Evolutionary conservation across 1,284 basidiomycete species (phyloP).

Genomic region (Phylloboletellus chloephorus): DNA sequence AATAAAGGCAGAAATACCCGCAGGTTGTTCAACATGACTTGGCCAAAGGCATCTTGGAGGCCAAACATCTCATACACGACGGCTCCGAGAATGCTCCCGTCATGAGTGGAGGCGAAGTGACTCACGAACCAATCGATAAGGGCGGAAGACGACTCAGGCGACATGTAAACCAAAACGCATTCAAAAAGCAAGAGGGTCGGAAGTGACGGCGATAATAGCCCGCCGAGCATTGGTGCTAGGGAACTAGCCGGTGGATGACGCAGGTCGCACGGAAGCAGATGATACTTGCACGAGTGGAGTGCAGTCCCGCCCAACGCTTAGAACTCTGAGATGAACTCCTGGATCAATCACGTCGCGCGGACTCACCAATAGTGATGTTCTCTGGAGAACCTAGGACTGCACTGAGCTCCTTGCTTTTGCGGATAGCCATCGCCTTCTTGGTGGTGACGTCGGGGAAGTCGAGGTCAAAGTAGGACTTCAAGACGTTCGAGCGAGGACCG

Average conservation of each 20-base stretch:
- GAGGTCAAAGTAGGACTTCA: slow-evolving; percentile 76
- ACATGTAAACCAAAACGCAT: slow-evolving; percentile 90
- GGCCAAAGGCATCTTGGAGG: slow-evolving; percentile 78
- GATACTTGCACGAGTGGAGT: slow-evolving; percentile 62
- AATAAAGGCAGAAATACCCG: slow-evolving; percentile 42
- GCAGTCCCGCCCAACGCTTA: slow-evolving; percentile 65
- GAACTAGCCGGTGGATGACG: slow-evolving; percentile 45
- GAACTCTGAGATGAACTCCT: slow-evolving; percentile 8
- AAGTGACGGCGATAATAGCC: slow-evolving; percentile 53
- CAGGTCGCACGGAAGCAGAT: slow-evolving; percentile 73
- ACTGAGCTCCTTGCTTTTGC: slow-evolving; percentile 60
- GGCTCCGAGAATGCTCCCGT: slow-evolving; percentile 38
- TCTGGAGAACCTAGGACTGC: slow-evolving; percentile 46
- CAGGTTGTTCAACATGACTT: slow-evolving; percentile 83
- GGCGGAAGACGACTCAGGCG: slow-evolving; percentile 48
- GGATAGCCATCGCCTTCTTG: slow-evolving; percentile 80
- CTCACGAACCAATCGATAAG: slow-evolving; percentile 75
- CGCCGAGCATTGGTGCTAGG: slow-evolving; percentile 36
- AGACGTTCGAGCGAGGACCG: slow-evolving; percentile 41
- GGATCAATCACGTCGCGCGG: not conserved
- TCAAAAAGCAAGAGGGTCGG: slow-evolving; percentile 87
- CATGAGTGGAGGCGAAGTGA: slow-evolving; percentile 37
- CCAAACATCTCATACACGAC: slow-evolving; percentile 91
- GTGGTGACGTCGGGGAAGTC: slow-evolving; percentile 85
- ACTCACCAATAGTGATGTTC: slow-evolving; percentile 41